phyloP scores from a whole-genome alignment of 1,284 basidiomycete species.

The Melampsora americana region DNA sequence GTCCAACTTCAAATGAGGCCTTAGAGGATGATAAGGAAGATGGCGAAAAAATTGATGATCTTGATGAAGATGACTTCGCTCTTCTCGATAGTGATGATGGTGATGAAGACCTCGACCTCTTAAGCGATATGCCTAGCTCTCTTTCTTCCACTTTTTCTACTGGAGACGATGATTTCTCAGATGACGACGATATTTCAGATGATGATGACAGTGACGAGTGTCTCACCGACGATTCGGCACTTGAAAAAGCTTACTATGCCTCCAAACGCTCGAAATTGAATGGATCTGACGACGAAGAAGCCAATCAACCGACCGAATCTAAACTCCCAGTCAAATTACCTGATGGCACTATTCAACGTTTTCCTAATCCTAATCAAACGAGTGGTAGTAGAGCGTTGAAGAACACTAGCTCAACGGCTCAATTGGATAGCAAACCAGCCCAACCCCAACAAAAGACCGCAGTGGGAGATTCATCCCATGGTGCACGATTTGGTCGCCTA shows the following conservation, averaged over 20 bases:
- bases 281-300: constrained; percentile 44
- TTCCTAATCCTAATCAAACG: constrained; percentile 44
- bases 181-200: constrained; percentile 43
- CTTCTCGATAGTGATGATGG: constrained; percentile 13
- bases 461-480: constrained; percentile 18
- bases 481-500: constrained; percentile 36
- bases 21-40: constrained; percentile 9
- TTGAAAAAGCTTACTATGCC: constrained; percentile 49
- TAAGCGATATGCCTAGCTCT: constrained; percentile 43
- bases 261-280: constrained; percentile 39
- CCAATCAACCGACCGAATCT: constrained; percentile 46
- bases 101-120: constrained; percentile 38
- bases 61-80: constrained; percentile 43
- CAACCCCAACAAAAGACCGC: neutral
- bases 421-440: neutral
- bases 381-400: constrained; percentile 22
- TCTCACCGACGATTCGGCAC: constrained; percentile 45
- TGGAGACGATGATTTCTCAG: constrained; percentile 37
- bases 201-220: constrained; percentile 41
- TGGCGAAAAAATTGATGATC: constrained; percentile 29
- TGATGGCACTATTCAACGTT: constrained; percentile 40
- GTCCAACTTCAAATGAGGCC: neutral
- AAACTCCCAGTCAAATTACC: constrained; percentile 45
- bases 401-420: neutral
- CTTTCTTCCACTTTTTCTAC: constrained; percentile 6